These are phyloP conservation scores for Colletotrichum brevisporum DNA, from an alignment of 2,329 filamentous ascomycete species.

Conservation along the genomic window DNA sequence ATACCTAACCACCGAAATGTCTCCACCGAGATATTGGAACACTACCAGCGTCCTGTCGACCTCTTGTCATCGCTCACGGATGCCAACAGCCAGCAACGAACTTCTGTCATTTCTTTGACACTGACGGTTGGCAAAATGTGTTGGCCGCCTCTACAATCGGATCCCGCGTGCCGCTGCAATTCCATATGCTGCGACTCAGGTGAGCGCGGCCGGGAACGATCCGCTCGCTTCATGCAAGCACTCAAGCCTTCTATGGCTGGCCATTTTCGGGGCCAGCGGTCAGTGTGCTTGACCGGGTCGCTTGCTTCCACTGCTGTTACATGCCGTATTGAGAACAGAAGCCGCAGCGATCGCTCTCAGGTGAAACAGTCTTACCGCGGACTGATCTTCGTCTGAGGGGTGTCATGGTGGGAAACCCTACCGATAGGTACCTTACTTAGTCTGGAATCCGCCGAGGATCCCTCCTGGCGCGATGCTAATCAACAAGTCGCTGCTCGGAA, in stretches of 20 bases:
- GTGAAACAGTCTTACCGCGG: conserved; percentile 41
- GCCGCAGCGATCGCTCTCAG: conserved; percentile 37
- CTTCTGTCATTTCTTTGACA: conserved; percentile 11
- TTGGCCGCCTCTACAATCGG: conserved; percentile 7
- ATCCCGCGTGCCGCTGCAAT: conserved; percentile 17
- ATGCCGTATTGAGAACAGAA: conserved; percentile 37
- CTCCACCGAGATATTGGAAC: background rate
- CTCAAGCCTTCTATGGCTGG: conserved; percentile 31
- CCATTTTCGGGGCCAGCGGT: conserved; percentile 31
- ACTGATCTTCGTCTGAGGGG: conserved; percentile 39
- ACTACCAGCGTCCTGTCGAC: too few species aligned
- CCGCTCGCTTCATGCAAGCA: conserved; percentile 40
- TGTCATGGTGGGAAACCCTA: conserved; percentile 24
- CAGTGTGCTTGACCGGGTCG: conserved; percentile 17
- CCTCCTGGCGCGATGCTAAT: conserved; percentile 11
- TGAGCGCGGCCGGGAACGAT: conserved; percentile 38
- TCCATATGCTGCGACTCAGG: conserved; percentile 27
- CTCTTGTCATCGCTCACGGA: too few species aligned
- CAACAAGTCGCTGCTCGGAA: conserved; percentile 18
- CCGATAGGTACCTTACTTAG: conserved; percentile 11
- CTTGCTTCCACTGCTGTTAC: conserved; percentile 23
- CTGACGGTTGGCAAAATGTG: background rate
- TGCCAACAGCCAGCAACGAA: background rate
- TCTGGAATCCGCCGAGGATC: conserved; percentile 27
- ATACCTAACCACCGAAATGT: too few species aligned